Conservation (phyloP, 2,329 filamentous ascomycete species). For the Rosellinia necatrix region DNA sequence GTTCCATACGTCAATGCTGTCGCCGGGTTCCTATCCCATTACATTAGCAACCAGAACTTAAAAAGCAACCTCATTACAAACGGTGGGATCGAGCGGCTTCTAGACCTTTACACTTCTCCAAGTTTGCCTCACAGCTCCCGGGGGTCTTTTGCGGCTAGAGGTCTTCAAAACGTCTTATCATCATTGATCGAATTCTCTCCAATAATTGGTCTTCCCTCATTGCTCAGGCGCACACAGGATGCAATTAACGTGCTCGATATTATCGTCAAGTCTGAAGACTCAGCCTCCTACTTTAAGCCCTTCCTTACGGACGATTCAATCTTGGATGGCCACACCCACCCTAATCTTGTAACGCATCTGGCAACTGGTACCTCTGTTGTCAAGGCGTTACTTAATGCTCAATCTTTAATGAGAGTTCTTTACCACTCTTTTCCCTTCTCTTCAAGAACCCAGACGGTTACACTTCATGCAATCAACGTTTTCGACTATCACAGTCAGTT, state of each 20-base stretch:
- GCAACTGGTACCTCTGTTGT: slow-evolving; percentile 74
- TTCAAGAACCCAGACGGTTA: slow-evolving; percentile 64
- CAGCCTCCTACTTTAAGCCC: slow-evolving; percentile 70
- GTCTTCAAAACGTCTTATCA: slow-evolving; percentile 74
- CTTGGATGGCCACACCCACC: slow-evolving; percentile 37
- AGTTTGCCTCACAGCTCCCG: slow-evolving; percentile 77
- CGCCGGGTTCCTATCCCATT: slow-evolving; percentile 74
- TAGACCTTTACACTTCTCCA: slow-evolving; percentile 82
- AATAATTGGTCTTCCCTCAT: slow-evolving; percentile 78
- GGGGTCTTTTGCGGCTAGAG: slow-evolving; percentile 68
- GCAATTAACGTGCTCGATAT: slow-evolving; percentile 71
- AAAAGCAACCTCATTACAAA: slow-evolving; percentile 75
- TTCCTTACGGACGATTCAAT: slow-evolving; percentile 56
- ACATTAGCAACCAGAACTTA: slow-evolving; percentile 74
- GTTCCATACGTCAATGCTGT: slow-evolving; percentile 76
- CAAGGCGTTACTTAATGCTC: slow-evolving; percentile 77
- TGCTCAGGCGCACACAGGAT: slow-evolving; percentile 74
- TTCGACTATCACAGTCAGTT: slow-evolving; percentile 82
- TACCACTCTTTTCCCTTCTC: slow-evolving; percentile 75
- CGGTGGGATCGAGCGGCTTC: slow-evolving; percentile 79
- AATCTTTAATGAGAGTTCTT: slow-evolving; percentile 76
- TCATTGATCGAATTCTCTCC: slow-evolving; percentile 80
- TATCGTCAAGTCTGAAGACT: slow-evolving; percentile 59
- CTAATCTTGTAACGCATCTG: slow-evolving; percentile 48
- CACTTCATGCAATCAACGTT: slow-evolving; percentile 78